phyloP scores from a whole-genome alignment of 1,139 yeast species.

The Geotrichum europaeum region DNA sequence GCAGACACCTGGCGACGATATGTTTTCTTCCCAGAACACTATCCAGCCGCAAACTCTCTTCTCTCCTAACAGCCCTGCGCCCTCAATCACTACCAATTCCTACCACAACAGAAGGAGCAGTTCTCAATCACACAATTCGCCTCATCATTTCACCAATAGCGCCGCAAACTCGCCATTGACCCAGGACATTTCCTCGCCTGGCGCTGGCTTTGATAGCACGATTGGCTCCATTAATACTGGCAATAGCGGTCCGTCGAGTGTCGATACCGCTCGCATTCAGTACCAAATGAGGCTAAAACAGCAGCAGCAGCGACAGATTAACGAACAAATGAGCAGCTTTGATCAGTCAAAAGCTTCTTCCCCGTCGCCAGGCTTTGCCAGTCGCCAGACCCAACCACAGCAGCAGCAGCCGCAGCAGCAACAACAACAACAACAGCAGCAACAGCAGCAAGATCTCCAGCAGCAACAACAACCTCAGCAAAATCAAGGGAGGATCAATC shows the following conservation, averaged over 20 bases:
- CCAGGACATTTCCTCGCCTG: slow-evolving; percentile 5
- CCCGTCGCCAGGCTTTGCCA: not conserved
- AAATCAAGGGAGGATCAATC: slow-evolving; percentile 4
- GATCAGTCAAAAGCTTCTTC: not conserved
- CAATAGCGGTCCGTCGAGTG: not conserved
- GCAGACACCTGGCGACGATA: slow-evolving; percentile 8
- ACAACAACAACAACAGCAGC: slow-evolving; percentile 9
- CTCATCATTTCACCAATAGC: slow-evolving; percentile 1
- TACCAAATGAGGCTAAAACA: slow-evolving; percentile 12
- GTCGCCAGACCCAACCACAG: not conserved
- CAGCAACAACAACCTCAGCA: slow-evolving; percentile 9
- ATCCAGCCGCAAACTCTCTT: slow-evolving; percentile 13
- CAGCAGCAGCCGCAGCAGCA: slow-evolving; percentile 13
- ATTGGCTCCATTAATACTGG: not conserved
- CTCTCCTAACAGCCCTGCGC: slow-evolving; percentile 9
- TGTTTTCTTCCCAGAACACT: slow-evolving; percentile 4
- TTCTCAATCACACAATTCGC: slow-evolving; percentile 10
- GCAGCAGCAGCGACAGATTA: slow-evolving; percentile 12
- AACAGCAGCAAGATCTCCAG: slow-evolving; percentile 12
- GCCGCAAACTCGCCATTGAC: slow-evolving; percentile 2
- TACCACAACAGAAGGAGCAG: not conserved
- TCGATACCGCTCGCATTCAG: slow-evolving; percentile 4
- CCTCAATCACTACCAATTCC: not conserved
- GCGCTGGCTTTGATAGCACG: not conserved
- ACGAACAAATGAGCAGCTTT: slow-evolving; percentile 3